Percentiles rank a stretch among this genome's conserved stretches.
Conservation (phyloP, 495 filamentous ascomycete species). For the Rusavskia elegans region DNA sequence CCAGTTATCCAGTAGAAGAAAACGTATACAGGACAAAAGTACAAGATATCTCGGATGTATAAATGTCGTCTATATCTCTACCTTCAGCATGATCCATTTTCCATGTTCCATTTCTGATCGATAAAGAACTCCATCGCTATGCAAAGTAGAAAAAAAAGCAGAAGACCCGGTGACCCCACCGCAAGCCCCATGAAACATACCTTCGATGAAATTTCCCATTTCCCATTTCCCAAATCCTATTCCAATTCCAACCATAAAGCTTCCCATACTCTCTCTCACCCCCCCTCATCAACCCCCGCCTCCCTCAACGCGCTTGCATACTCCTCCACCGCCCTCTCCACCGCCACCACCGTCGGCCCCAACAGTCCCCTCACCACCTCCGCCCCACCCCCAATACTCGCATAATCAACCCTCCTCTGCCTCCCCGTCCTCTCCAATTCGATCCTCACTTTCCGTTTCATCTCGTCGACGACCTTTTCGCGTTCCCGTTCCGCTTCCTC, state of each 20-base stretch:
- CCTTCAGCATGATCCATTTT: too few relatives aligned
- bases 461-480: slow-evolving; percentile 35
- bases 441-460: slow-evolving; percentile 52
- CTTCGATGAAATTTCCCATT: too few relatives aligned
- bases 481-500: slow-evolving; percentile 62
- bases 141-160: too few relatives aligned
- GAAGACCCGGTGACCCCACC: too few relatives aligned
- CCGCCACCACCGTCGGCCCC: slow-evolving; percentile 47
- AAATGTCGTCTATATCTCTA: too few relatives aligned
- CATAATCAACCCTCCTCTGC: slow-evolving; percentile 47
- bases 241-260: not conserved
- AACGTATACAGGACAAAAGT: too few relatives aligned
- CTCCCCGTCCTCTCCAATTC: slow-evolving; percentile 52
- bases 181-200: too few relatives aligned
- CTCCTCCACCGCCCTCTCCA: slow-evolving; percentile 44
- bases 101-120: too few relatives aligned
- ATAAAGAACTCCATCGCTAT: too few relatives aligned
- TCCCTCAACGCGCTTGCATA: slow-evolving; percentile 49
- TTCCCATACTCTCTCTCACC: not conserved
- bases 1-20: too few relatives aligned
- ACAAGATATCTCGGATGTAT: too few relatives aligned
- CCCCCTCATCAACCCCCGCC: slow-evolving; percentile 28
- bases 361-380: slow-evolving; percentile 62
- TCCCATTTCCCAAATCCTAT: too few relatives aligned
- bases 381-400: slow-evolving; percentile 53